Evolutionary conservation across 2,329 filamentous ascomycete genomes (phyloP).

Genomic region (Talaromyces sp.): DNA sequence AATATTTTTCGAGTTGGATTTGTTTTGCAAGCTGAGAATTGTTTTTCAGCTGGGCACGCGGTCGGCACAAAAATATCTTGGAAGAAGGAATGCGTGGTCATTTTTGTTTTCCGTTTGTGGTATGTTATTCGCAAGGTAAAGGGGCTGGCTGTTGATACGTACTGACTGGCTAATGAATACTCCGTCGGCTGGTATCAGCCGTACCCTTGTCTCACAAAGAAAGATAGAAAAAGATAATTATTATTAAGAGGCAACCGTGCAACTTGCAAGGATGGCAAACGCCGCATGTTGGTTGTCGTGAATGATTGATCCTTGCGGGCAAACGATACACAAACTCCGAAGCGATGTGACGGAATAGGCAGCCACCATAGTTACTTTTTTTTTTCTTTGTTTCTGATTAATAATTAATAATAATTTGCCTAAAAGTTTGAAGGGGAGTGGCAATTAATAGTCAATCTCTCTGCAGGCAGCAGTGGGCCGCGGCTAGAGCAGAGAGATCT

Average conservation of each 20-base stretch:
- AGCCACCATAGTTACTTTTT: neutral
- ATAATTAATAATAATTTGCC: neutral
- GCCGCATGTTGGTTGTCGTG: neutral
- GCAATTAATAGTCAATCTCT: neutral
- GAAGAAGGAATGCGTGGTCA: neutral
- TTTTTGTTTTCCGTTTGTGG: neutral
- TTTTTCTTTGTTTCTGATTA: neutral
- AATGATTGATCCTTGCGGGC: neutral
- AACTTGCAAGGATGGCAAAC: neutral
- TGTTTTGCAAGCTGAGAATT: neutral
- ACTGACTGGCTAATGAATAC: constrained; percentile 1
- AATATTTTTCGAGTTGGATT: neutral
- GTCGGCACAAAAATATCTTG: neutral
- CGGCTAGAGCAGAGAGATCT: neutral
- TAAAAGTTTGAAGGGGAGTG: neutral
- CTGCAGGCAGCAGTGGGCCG: neutral
- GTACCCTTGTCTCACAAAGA: neutral
- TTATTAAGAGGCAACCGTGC: neutral
- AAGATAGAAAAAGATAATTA: neutral
- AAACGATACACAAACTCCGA: neutral
- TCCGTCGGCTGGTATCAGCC: constrained; percentile 2
- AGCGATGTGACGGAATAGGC: neutral
- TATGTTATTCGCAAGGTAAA: neutral
- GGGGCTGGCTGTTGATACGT: neutral
- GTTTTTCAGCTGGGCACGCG: neutral